phyloP scores from a whole-genome alignment of 1,284 basidiomycete species.

The Ganoderma resinaceum region DNA sequence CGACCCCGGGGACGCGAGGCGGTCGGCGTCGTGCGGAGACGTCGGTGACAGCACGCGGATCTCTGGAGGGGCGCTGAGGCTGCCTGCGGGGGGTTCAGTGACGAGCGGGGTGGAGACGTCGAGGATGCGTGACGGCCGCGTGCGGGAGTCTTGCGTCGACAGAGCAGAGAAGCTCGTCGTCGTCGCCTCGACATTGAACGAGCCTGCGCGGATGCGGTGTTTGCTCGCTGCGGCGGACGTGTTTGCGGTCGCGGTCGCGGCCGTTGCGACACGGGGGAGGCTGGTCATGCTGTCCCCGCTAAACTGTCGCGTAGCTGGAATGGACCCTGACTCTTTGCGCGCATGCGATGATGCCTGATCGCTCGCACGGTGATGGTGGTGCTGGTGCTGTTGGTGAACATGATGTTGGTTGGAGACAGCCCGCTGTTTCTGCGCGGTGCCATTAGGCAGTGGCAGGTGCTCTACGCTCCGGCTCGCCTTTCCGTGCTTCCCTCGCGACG shows the following conservation, averaged over 20 bases:
- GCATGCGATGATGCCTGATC: slow-evolving; percentile 1
- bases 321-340: slow-evolving; percentile 12
- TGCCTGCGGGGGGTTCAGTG: slow-evolving; percentile 26
- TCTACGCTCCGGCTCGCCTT: slow-evolving; percentile 73
- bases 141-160: slow-evolving; percentile 16
- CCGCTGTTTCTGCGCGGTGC: slow-evolving; percentile 40
- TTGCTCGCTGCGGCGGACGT: slow-evolving; percentile 8
- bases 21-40: neutral
- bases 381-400: neutral
- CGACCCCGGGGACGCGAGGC: slow-evolving; percentile 4
- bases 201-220: slow-evolving; percentile 42
- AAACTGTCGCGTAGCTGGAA: slow-evolving; percentile 37
- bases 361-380: neutral
- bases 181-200: slow-evolving; percentile 41
- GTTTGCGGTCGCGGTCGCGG: slow-evolving; percentile 38
- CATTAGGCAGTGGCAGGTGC: slow-evolving; percentile 41
- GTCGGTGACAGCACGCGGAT: slow-evolving; percentile 29
- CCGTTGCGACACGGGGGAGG: slow-evolving; percentile 49
- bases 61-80: slow-evolving; percentile 19
- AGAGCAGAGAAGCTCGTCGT: slow-evolving; percentile 30
- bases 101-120: slow-evolving; percentile 28
- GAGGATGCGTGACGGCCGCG: slow-evolving; percentile 21
- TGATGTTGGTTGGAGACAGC: slow-evolving; percentile 32
- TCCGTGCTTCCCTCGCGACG: slow-evolving; percentile 48
- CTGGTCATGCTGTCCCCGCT: slow-evolving; percentile 62